Base-by-base conservation (phyloP, 2,329 filamentous ascomycete species). In the Diatrype stigma region DNA sequence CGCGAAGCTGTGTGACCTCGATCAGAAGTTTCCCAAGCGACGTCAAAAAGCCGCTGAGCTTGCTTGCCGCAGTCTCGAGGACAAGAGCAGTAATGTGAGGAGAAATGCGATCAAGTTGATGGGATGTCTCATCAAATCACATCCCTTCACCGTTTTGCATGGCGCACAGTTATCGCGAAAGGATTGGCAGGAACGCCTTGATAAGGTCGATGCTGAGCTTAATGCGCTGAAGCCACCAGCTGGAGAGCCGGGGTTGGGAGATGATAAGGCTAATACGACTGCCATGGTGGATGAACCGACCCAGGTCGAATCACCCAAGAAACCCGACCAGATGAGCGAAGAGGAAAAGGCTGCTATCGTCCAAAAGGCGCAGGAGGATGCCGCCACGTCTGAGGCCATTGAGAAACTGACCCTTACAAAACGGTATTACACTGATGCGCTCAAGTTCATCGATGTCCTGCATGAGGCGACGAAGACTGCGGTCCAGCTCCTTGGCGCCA, bases 41-140 rank as follows among this genome's bases (percentile, higher is more conserved):
- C 81, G 94, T 53, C 92, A 96, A 67, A 87, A 82, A 64, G 93
- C 87, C 3, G 89, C 93, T 2, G 90, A 96, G 66, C 76, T 96
- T 23, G 92, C 94, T 1, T 86, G 89, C 51, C 83, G 89, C 60
- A 97, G 93, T 68, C 77, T 99, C 2, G 90, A 96, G 68, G 95
- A 99, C 73, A 97, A 96, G 77, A 97, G 93, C 73, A 99, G 94
- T 70, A 96, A 97, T 63, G 94, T 99, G 30, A 82, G 94, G 55
- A 83, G 92, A 52, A 97, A 97, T 67, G 92, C 94, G 2, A 94
- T 99, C 67, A 97, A 96, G 70, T 75, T 99, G 6, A 78, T 99
- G 1, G 89, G 86, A 6, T 88, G 88, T 42, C 76, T 99, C 6
- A 90, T 99, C 61, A 90, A 92, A 56, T 96, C 92, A 0, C 94